These are phyloP conservation scores for Massarina eburnea DNA, from an alignment of 2,329 filamentous ascomycete genomes.

Conservation along the genomic window DNA sequence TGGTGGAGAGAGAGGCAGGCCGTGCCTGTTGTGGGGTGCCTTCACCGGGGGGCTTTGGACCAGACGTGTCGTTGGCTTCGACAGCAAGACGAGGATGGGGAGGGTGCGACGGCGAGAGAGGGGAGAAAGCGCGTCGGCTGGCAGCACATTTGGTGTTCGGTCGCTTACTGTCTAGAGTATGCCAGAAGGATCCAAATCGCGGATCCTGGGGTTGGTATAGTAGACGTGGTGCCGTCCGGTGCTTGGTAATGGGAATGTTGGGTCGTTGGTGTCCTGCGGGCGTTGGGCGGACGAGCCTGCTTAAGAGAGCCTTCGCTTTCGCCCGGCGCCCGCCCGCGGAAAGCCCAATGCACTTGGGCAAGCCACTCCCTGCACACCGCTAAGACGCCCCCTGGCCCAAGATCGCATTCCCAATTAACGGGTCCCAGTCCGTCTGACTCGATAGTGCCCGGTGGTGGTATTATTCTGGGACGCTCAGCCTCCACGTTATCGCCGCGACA, in stretches of 20 bases:
- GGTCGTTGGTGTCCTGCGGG: constrained; percentile 15
- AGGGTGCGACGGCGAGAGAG: constrained; percentile 36
- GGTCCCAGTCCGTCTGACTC: constrained; percentile 29
- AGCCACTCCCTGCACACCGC: constrained; percentile 16
- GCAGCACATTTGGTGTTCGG: constrained; percentile 39
- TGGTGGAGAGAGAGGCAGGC: constrained; percentile 24
- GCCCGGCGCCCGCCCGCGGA: constrained; percentile 13
- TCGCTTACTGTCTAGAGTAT: constrained; percentile 18
- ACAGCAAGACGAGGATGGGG: constrained; percentile 22
- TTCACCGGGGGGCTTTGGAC: constrained; percentile 39
- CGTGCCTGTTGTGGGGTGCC: too few relatives aligned
- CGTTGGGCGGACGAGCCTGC: constrained; percentile 6
- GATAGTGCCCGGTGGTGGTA: constrained; percentile 16
- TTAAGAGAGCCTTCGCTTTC: constrained; percentile 1
- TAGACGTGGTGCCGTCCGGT: constrained; percentile 22
- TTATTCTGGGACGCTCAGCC: constrained; percentile 19
- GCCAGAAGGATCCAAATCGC: constrained; percentile 40
- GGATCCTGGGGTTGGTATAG: constrained; percentile 20
- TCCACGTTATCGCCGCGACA: constrained; percentile 3
- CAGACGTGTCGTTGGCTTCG: constrained; percentile 23
- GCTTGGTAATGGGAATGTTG: constrained; percentile 29
- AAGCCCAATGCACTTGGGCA: neutral
- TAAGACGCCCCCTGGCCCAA: constrained; percentile 19
- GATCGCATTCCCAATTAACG: constrained; percentile 32
- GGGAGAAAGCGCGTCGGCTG: constrained; percentile 34